Evolutionary conservation across 2,329 filamentous ascomycete species (phyloP).

Genomic region (Sclerotinia glacialis): DNA sequence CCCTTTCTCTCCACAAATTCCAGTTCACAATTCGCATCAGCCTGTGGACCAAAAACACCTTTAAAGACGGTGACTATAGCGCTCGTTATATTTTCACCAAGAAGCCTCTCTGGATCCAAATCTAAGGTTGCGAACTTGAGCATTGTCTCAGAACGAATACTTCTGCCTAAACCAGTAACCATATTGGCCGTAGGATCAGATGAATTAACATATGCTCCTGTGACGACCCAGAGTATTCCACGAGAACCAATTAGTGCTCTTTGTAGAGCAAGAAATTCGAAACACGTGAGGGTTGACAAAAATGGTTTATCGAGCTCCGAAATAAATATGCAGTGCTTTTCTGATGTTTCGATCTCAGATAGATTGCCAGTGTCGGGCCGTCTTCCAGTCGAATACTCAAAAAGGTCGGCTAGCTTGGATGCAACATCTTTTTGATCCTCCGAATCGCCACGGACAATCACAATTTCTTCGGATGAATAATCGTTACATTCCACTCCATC

Average conservation of each 20-base stretch:
- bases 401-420: constrained; percentile 1
- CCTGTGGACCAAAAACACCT: neutral
- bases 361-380: constrained; percentile 27
- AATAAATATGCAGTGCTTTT: constrained; percentile 46
- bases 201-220: constrained; percentile 43
- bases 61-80: constrained; percentile 8
- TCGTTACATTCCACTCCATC: neutral
- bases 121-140: constrained; percentile 21
- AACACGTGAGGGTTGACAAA: constrained; percentile 44
- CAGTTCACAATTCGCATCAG: neutral
- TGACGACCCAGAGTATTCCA: constrained; percentile 50
- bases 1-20: constrained; percentile 14
- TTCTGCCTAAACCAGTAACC: constrained; percentile 25
- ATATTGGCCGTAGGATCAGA: constrained; percentile 33
- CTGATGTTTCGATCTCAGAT: constrained; percentile 34
- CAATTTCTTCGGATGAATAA: neutral
- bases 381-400: constrained; percentile 13
- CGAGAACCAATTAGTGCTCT: constrained; percentile 42
- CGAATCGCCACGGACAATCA: constrained; percentile 6
- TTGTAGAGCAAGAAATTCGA: constrained; percentile 46
- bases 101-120: constrained; percentile 6
- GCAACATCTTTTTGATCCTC: neutral
- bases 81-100: neutral
- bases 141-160: constrained; percentile 20
- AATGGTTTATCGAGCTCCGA: constrained; percentile 44